These are phyloP conservation scores for Capsicum baccatum DNA, from an alignment of 257 asterid species.

Conservation along the genomic window DNA sequence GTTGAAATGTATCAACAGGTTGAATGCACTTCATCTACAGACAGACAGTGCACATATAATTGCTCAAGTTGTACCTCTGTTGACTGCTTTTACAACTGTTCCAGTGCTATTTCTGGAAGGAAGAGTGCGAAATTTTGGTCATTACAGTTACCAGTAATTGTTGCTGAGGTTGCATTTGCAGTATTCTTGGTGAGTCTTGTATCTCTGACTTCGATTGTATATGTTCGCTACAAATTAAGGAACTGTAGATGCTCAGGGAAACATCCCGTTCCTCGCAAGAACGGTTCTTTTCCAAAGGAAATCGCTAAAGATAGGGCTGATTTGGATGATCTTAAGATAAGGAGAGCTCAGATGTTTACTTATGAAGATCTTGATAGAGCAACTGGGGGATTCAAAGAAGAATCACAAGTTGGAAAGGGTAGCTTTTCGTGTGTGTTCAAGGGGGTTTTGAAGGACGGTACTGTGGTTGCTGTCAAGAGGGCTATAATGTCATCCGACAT, in stretches of 20 bases:
- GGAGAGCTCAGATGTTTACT: slow-evolving; percentile 77
- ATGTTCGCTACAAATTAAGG: slow-evolving; percentile 70
- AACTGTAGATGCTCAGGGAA: slow-evolving; percentile 69
- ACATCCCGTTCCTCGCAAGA: slow-evolving; percentile 39
- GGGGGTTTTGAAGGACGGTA: slow-evolving; percentile 81
- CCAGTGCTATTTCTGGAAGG: slow-evolving; percentile 37
- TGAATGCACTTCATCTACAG: slow-evolving; percentile 56
- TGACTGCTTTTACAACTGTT: slow-evolving; percentile 65
- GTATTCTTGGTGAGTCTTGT: slow-evolving; percentile 69
- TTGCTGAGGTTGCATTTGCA: slow-evolving; percentile 76
- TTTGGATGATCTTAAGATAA: slow-evolving; percentile 68
- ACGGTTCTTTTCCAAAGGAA: slow-evolving; percentile 51
- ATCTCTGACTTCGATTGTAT: slow-evolving; percentile 57
- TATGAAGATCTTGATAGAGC: slow-evolving; percentile 84
- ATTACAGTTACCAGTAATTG: slow-evolving; percentile 66
- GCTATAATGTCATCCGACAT: slow-evolving; percentile 73
- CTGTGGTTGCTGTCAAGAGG: slow-evolving; percentile 78
- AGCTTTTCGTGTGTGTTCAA: slow-evolving; percentile 88
- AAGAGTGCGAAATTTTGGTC: slow-evolving; percentile 67
- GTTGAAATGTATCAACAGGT: slow-evolving; percentile 62
- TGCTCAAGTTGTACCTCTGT: slow-evolving; percentile 68
- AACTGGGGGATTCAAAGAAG: slow-evolving; percentile 72
- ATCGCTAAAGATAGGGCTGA: slow-evolving; percentile 63
- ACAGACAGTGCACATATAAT: slow-evolving; percentile 69
- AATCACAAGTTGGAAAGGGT: slow-evolving; percentile 81